Base-by-base conservation (phyloP, 768 basidiomycete genomes). In the Psilocybe cyanescens region DNA sequence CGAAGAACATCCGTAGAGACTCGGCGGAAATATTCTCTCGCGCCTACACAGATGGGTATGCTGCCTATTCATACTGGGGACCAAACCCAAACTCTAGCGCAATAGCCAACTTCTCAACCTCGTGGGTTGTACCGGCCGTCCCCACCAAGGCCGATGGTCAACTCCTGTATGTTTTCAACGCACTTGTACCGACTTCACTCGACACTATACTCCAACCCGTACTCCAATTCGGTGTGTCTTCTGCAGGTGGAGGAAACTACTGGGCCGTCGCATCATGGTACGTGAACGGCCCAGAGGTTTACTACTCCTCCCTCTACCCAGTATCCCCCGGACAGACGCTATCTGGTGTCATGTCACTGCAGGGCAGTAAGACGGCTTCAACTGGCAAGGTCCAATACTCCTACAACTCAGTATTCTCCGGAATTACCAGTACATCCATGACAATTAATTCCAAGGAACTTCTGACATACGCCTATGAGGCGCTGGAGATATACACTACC, bases 401-500 rank as follows among this genome's bases (percentile, higher is more conserved):
- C 2, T 56, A 46, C 29, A 56, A 56, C 41, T 39, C 39, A 4
- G 55, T 29, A 1, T 56, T 56, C 44, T 44, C 37, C 3, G 55
- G 55, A 9, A 29, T 56, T 9, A 28, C 41, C 12, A 12, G 29
- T 11, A 44, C 55, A 11, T 56, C 55, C 14, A 28, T 56, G 41
- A 56, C 28, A 19, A 45, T 56, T 24, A 19, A 19, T 4, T 45
- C 55, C 28, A 56, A 44, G 24, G 55, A 56, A 8, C n/a, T 56
- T 6, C 41, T 56, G 9, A 46, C 41, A 11, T 56, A 56, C 30
- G n/a, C 55, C 4, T 56, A 56, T 28, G 41, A 56, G 44, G 55
- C 55, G 55, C 45, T 56, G 4, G 55, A 56, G 30, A 56, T 56
- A 11, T 56, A 56, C 44, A 56, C 55, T 1, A 46, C 55, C 11